Base-by-base conservation (phyloP, 192 early-diverging fungal species). In the Umbelopsis sp. region DNA sequence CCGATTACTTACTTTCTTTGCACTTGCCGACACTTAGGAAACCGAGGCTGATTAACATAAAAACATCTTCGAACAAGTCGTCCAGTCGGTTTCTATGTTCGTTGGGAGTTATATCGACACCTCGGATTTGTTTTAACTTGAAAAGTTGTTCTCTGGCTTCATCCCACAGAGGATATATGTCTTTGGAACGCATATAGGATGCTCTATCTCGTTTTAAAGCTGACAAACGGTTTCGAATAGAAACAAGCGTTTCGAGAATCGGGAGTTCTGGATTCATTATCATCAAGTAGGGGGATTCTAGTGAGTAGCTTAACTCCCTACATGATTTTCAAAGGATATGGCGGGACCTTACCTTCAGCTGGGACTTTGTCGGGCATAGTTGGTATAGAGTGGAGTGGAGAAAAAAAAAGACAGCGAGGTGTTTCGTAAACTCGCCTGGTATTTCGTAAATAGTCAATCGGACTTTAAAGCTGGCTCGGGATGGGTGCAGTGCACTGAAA, bases 21-120 rank as follows among this genome's bases (percentile, higher is more conserved):
- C 85, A 91, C 70, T 91, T 93, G 25, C 92, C 92, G 49, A 91
- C 53, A 12, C 88, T 86, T 77, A 93, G 76, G 71, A 90, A 93
- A 72, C 90, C 90, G 69, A 93, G 80, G 44, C 89, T 90, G 25
- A 93, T 83, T 54, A 93, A 83, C 66, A 91, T 89, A 78, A 88
- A 91, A 66, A 90, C 83, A 31, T 93, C 92, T 45, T 93, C 92
- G 16, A 91, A 78, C 26, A 91, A 80, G 53, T 82, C 85, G 70
- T 93, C 89, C 26, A 87, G 80, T 31, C 88, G 78, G 77, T 89
- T 81, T 47, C 65, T 24, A 29, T 65, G 25, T 3, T 24, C 20
- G 41, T 22, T 29, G 20, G 44, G 59, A 24, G 21, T 22, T 1
- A 62, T 12, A 21, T 53, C 65, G 16, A 20, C 41, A 3, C 68